Evolutionary conservation across 495 filamentous ascomycete species (phyloP).

Genomic region (Xylaria telfairii): DNA sequence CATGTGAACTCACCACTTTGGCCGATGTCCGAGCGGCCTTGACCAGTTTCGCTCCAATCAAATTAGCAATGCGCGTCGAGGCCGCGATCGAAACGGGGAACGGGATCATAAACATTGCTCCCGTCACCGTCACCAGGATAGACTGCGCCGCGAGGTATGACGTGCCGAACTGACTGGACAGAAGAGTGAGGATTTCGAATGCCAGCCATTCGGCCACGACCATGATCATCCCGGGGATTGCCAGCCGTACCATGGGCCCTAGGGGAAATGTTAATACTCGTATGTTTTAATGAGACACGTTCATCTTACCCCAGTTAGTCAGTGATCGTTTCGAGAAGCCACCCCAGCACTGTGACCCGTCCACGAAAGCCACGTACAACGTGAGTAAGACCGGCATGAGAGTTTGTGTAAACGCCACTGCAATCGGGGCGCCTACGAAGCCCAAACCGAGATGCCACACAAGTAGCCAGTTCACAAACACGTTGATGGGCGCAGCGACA

Average conservation of each 20-base stretch:
- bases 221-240: conserved; percentile 87
- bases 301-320: conserved; percentile 2
- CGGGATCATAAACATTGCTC: conserved; percentile 64
- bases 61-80: conserved; percentile 68
- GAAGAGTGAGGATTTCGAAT: conserved; percentile 80
- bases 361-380: conserved; percentile 75
- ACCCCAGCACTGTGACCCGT: conserved; percentile 84
- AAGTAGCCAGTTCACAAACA: conserved; percentile 70
- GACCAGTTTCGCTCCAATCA: conserved; percentile 71
- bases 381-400: conserved; percentile 79
- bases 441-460: conserved; percentile 77
- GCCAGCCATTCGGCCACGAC: conserved; percentile 90
- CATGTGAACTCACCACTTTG: conserved; percentile 60
- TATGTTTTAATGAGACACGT: background rate
- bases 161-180: conserved; percentile 72
- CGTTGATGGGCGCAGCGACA: conserved; percentile 69
- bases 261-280: conserved; percentile 23
- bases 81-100: conserved; percentile 68
- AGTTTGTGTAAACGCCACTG: conserved; percentile 80
- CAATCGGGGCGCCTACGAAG: conserved; percentile 83
- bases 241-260: conserved; percentile 80
- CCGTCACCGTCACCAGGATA: conserved; percentile 59
- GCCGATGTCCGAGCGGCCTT: conserved; percentile 74
- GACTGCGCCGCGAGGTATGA: conserved; percentile 70
- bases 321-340: conserved; percentile 57